Percentiles rank a stretch among this genome's conserved stretches.
Conservation (phyloP, 2,329 filamentous ascomycete species). For the Arthrobotrys pseudoclavata region DNA sequence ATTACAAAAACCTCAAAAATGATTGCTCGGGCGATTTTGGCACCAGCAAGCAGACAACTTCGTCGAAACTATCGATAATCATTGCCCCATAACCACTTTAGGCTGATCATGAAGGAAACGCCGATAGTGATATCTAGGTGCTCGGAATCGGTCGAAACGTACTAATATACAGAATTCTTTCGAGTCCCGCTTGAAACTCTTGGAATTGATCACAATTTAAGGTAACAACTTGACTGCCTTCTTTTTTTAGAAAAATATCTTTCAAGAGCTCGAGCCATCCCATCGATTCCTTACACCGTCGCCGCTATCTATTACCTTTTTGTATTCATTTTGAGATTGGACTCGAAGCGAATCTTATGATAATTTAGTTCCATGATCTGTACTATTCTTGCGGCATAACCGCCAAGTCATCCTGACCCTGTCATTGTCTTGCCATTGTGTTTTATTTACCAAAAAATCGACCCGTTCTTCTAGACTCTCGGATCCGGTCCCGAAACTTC, state of each 20-base stretch:
- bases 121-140: neutral
- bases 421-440: constrained; percentile 5
- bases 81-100: constrained; percentile 20
- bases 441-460: constrained; percentile 2
- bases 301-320: constrained; percentile 35
- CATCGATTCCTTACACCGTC: neutral
- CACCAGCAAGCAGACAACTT: neutral
- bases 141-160: neutral
- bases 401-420: neutral
- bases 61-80: constrained; percentile 23
- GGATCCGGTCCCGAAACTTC: constrained; percentile 9
- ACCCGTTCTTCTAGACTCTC: constrained; percentile 10
- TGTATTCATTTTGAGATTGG: constrained; percentile 13
- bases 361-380: constrained; percentile 3
- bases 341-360: neutral
- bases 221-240: constrained; percentile 8
- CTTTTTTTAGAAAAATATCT: constrained; percentile 24
- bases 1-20: constrained; percentile 4
- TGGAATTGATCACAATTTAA: neutral
- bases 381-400: neutral
- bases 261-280: neutral
- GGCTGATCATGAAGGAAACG: constrained; percentile 6
- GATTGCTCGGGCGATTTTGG: neutral
- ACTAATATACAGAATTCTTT: constrained; percentile 14
- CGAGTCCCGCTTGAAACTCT: neutral